Conservation (phyloP, 495 filamentous ascomycete genomes). For the Astrocystis sublimbata region DNA sequence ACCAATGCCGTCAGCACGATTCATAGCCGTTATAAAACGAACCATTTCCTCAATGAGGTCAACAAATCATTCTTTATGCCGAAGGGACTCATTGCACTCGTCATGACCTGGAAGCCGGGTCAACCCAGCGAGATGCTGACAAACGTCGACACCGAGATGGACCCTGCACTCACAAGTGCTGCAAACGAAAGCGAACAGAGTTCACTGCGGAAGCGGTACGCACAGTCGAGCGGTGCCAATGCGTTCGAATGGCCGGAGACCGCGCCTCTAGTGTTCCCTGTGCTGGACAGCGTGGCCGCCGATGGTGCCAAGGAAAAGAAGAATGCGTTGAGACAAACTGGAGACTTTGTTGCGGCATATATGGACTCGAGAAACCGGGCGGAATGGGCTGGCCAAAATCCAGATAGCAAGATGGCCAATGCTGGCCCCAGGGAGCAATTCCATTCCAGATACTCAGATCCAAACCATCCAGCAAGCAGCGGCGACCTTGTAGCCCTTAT, state of each 20-base stretch:
- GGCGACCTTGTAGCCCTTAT: conserved; percentile 44
- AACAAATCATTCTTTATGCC: conserved; percentile 59
- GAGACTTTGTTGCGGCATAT: conserved; percentile 54
- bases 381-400: conserved; percentile 42
- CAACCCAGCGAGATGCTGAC: conserved; percentile 24
- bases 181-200: conserved; percentile 9
- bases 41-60: conserved; percentile 54
- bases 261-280: conserved; percentile 58
- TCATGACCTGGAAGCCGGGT: conserved; percentile 61
- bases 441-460: conserved; percentile 55
- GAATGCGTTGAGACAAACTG: conserved; percentile 24
- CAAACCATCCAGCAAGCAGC: conserved; percentile 51
- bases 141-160: conserved; percentile 35
- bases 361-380: conserved; percentile 54
- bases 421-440: conserved; percentile 37
- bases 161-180: conserved; percentile 25
- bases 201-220: conserved; percentile 36
- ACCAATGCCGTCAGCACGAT: conserved; percentile 46
- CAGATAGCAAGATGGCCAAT: conserved; percentile 34
- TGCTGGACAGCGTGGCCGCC: conserved; percentile 45
- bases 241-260: conserved; percentile 51
- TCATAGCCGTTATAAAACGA: conserved; percentile 46
- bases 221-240: conserved; percentile 48
- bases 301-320: conserved; percentile 29
- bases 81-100: conserved; percentile 56